Base-by-base conservation (phyloP, 352 stramenopile species). In the Phytopythium delawarense region DNA sequence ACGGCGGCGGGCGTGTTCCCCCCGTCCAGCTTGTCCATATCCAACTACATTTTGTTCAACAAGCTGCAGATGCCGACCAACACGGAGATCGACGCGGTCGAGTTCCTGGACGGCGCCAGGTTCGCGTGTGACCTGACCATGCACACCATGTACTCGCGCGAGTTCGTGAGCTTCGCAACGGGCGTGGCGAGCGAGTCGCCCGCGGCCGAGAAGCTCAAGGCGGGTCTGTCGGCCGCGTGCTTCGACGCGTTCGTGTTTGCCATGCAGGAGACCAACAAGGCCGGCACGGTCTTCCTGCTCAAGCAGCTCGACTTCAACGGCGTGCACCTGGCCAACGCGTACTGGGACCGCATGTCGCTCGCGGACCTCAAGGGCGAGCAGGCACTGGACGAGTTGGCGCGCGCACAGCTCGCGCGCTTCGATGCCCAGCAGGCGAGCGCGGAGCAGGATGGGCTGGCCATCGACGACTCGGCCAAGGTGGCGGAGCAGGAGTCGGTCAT, bases 161-260 rank as follows among this genome's bases (percentile, higher is more conserved):
- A 76, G 44, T 76, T 76, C 55, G 59, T 60, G 7, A 52, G 65
- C 42, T 73, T 64, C 40, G 55, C 64, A 48, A 65, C 16, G 39
- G 15, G 30, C 59, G 65, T 30, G 57, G n/a, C 21, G 30, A 32
- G 4, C 9, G 69, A 72, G 40, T 72, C 61, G 32, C 58, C 67
- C 7, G 21, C 49, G 46, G 66, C 63, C 8, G 42, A 73, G 34
- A 60, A 69, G 51, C 59, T 68, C 48, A 34, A 73, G 16, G 12
- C 6, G 53, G 39, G 53, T n/a, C 61, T 84, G 20, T 84, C 75
- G 9, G 37, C 60, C 25, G 61, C 63, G 40, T 86, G 74, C 62
- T 87, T 71, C 61, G 70, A 87, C 30, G 72, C 77, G 37, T 81
- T 85, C 59, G 45, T 83, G 13, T 82, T 78, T 42, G 75, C 73